Conservation (phyloP, 352 stramenopile genomes). For the Phytophthora vignae region DNA sequence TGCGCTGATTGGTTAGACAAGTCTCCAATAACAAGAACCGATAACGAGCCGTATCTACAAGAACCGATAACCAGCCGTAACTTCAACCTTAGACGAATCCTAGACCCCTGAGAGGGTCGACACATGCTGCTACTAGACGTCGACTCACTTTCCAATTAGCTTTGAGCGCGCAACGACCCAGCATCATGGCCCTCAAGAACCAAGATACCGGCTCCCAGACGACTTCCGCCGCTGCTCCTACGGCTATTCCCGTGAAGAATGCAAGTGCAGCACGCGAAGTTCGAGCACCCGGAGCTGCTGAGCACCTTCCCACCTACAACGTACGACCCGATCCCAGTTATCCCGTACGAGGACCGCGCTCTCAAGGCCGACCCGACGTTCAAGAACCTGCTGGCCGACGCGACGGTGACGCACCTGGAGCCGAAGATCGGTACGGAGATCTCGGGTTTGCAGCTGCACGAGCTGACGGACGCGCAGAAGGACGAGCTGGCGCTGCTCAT, state of each 20-base stretch:
- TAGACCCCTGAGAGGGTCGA: neutral
- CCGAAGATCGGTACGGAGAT: conserved; percentile 15
- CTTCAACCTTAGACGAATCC: neutral
- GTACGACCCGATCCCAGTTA: conserved; percentile 9
- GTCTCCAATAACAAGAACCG: neutral
- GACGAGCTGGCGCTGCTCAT: conserved; percentile 12
- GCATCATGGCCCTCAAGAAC: neutral
- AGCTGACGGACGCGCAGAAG: neutral
- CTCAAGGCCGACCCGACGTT: conserved; percentile 13
- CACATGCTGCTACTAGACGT: neutral
- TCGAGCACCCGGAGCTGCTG: conserved; percentile 9
- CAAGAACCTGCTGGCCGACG: conserved; percentile 7
- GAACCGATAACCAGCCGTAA: neutral
- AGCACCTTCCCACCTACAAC: conserved; percentile 9
- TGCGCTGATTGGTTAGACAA: neutral
- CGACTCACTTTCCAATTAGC: neutral
- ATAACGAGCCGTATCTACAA: neutral
- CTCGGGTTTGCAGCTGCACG: conserved; percentile 9
- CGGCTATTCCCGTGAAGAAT: conserved; percentile 18
- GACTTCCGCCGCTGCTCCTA: neutral
- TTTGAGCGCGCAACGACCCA: neutral
- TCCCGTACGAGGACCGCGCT: conserved; percentile 8
- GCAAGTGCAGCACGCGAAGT: conserved; percentile 14
- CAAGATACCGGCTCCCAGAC: neutral
- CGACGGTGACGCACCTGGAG: conserved; percentile 1